Evolutionary conservation across 495 filamentous ascomycete genomes (phyloP).

Genomic region (Hypoxylon perforatum): DNA sequence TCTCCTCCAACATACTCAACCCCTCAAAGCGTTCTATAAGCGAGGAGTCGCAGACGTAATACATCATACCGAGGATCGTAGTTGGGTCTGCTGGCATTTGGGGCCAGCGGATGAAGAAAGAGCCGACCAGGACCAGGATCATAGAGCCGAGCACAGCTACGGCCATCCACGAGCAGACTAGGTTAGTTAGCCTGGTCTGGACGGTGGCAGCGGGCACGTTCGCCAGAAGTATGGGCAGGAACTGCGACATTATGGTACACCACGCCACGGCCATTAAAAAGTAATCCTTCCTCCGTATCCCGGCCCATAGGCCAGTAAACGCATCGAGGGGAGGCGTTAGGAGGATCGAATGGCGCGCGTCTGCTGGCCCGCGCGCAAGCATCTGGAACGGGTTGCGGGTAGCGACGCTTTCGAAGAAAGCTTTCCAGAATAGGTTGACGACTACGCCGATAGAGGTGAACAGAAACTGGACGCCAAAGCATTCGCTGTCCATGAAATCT

Average conservation of each 20-base stretch:
- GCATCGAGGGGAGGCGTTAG: constrained; percentile 44
- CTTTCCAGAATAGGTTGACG: constrained; percentile 49
- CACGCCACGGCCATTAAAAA: constrained; percentile 39
- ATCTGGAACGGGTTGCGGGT: constrained; percentile 43
- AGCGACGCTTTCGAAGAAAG: constrained; percentile 49
- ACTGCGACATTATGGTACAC: constrained; percentile 46
- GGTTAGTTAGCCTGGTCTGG: constrained; percentile 40
- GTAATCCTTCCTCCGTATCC: constrained; percentile 35
- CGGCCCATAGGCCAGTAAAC: constrained; percentile 47
- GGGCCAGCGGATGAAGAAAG: constrained; percentile 46
- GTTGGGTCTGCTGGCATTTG: constrained; percentile 52
- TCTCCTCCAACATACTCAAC: constrained; percentile 3
- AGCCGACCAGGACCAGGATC: constrained; percentile 38
- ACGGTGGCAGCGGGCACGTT: constrained; percentile 51
- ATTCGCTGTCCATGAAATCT: constrained; percentile 44
- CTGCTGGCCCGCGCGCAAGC: constrained; percentile 37
- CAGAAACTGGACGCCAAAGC: constrained; percentile 52
- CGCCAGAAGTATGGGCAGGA: constrained; percentile 47
- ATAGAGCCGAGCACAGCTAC: constrained; percentile 36
- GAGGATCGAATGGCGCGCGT: constrained; percentile 42
- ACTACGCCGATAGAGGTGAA: constrained; percentile 48
- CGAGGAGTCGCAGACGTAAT: constrained; percentile 45
- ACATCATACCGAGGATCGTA: constrained; percentile 46
- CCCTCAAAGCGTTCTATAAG: constrained; percentile 44
- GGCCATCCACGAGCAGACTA: constrained; percentile 40